Evolutionary conservation across 2,329 filamentous ascomycete species (phyloP), one percentile per base, ranked within the genome.

Genomic region (Zymoseptoria passerinii): DNA sequence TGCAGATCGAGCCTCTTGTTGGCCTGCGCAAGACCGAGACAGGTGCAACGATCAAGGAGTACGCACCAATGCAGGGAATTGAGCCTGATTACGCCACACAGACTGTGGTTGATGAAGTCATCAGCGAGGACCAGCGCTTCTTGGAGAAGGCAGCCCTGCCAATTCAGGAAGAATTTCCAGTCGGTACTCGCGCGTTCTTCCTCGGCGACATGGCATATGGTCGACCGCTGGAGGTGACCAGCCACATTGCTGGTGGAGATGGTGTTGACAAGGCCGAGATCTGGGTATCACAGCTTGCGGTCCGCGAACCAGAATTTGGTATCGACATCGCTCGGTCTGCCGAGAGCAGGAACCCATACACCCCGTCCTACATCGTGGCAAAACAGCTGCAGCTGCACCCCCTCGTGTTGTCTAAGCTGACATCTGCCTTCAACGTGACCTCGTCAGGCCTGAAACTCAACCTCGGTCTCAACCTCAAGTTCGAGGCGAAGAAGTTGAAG

Each of bases 401-500:
- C 7, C 80, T 99, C 53, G 88, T 94, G 1, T 78, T 99, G 29
- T 95, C 92, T 74, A 99, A 96, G 79, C 89, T 99, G 68, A 97
- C 94, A 0, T 95, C 94, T 1, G 92, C 92, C 0, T 97, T 95
- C 73, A 88, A 87, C 56, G 89, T 99, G 58, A 84, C 84, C 18
- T 84, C 92, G 3, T 90, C 90, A 58, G 90, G 89, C 27, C 79
- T 91, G 59, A 88, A 89, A 67, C 81, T 96, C 62, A 99, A 99
- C 68, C 78, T 99, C 23, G 94, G 94, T 0, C 80, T 99, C 61
- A 99, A 99, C 69, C 81, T 99, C 65, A 99, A 99, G 73, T 99
- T 99, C 60, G 94, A 99, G 72, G 90, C 85, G 2, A 92, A 90
- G 76, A 96, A 96, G 75, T 82, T 92, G 66, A 99, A 99, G 76